phyloP scores from a whole-genome alignment of 352 stramenopile genomes.

The Phytophthora hibernalis region DNA sequence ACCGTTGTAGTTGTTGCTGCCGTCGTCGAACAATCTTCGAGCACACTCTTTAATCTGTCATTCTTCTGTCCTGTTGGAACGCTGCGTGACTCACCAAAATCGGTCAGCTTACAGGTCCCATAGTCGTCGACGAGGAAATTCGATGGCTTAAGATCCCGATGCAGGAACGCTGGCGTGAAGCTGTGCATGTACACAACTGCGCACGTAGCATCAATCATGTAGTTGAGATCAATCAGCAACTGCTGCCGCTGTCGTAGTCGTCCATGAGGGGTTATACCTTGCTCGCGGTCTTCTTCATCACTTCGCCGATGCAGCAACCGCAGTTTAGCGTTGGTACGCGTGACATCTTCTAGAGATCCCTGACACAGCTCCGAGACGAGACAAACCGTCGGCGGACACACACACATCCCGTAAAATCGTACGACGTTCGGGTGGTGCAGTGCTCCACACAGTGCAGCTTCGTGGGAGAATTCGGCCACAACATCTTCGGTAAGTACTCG shows the following conservation, averaged over 20 bases:
- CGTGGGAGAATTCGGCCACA: constrained; percentile 84
- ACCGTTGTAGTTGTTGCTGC: constrained; percentile 21
- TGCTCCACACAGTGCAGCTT: constrained; percentile 74
- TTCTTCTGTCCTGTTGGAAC: constrained; percentile 36
- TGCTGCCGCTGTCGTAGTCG: constrained; percentile 41
- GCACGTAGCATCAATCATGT: constrained; percentile 72
- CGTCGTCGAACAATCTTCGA: constrained; percentile 24
- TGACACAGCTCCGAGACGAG: constrained; percentile 70
- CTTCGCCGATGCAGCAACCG: constrained; percentile 20
- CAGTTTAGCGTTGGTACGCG: constrained; percentile 33
- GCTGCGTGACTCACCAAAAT: constrained; percentile 67
- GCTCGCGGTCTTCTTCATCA: constrained; percentile 8
- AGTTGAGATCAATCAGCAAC: constrained; percentile 57
- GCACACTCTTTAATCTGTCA: constrained; percentile 17
- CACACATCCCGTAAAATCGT: constrained; percentile 86
- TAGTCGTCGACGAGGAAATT: constrained; percentile 71
- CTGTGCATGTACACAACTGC: constrained; percentile 78
- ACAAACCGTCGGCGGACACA: constrained; percentile 78
- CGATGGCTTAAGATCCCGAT: constrained; percentile 73
- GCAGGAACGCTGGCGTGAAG: constrained; percentile 74
- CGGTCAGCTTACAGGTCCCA: constrained; percentile 59
- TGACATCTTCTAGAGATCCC: constrained; percentile 54
- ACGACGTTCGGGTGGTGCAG: constrained; percentile 85
- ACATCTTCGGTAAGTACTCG: constrained; percentile 60
- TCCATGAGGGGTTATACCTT: constrained; percentile 14